A percentile compares a stretch with the other conserved stretches of the same genome.
These are phyloP conservation scores for Zopfochytrium polystomum DNA, from an alignment of 371 early-diverging fungal genomes.

Conservation along the genomic window DNA sequence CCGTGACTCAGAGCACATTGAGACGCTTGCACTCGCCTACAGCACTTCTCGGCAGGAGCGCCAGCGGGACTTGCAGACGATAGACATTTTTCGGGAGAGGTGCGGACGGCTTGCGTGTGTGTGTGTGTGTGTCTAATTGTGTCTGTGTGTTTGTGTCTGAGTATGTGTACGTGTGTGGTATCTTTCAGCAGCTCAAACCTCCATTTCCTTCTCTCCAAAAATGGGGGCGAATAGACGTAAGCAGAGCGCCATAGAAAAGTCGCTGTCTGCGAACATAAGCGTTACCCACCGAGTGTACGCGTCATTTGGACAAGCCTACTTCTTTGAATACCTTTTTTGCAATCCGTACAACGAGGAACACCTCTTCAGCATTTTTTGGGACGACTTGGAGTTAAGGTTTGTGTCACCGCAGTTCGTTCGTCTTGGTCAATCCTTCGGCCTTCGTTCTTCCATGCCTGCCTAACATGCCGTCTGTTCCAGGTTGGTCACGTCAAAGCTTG, in stretches of 20 bases:
- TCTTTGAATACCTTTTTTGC: conserved; percentile 42
- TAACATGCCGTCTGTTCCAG: too few relatives aligned
- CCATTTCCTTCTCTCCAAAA: too few relatives aligned
- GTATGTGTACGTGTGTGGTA: neutral
- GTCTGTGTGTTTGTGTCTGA: neutral
- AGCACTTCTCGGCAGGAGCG: conserved; percentile 37
- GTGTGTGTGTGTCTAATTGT: neutral
- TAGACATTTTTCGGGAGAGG: conserved; percentile 42
- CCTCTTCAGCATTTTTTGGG: conserved; percentile 41
- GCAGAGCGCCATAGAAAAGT: conserved; percentile 23
- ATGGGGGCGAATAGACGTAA: conserved; percentile 13
- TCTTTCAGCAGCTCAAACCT: too few relatives aligned
- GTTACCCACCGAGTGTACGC: conserved; percentile 34
- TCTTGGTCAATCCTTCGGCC: neutral
- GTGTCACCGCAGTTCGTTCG: neutral
- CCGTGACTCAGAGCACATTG: conserved; percentile 2
- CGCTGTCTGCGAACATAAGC: conserved; percentile 34
- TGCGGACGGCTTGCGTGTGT: neutral
- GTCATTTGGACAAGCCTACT: conserved; percentile 44
- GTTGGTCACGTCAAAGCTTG: conserved; percentile 27
- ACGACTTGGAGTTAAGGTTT: conserved; percentile 41
- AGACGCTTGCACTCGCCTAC: conserved; percentile 24
- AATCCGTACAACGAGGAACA: conserved; percentile 49
- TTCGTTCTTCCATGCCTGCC: neutral
- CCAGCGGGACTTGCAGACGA: conserved; percentile 44